Percentiles rank a stretch among this genome's conserved stretches.
These are phyloP conservation scores for Luzula sylvatica DNA, from an alignment of 176 grass and related monocot species.

Conservation along the genomic window DNA sequence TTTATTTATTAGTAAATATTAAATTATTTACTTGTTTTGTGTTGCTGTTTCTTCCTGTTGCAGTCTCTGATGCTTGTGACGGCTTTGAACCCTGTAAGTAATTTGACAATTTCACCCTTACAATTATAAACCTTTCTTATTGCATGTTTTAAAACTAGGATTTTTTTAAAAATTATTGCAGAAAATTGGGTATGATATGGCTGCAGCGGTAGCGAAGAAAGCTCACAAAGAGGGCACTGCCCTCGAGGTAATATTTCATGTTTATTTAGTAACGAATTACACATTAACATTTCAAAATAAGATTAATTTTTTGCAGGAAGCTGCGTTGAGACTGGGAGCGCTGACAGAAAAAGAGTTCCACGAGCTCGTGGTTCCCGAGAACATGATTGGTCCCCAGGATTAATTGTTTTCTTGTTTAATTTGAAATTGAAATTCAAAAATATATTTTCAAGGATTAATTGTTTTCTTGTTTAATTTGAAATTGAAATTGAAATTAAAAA, in stretches of 20 bases:
- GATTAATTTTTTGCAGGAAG: slow-evolving; percentile 30
- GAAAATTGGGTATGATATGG: slow-evolving; percentile 94
- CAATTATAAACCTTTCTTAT: slow-evolving; percentile 1
- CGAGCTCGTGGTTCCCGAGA: slow-evolving; percentile 72
- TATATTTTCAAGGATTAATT: slow-evolving; percentile 17
- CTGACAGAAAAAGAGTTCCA: slow-evolving; percentile 71
- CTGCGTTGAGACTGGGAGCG: slow-evolving; percentile 60
- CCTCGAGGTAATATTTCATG: slow-evolving; percentile 47
- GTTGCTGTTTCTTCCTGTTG: slow-evolving; percentile 21
- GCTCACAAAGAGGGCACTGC: slow-evolving; percentile 92
- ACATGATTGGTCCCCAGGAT: slow-evolving; percentile 75
- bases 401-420: no score
- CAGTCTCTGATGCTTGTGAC: slow-evolving; percentile 91
- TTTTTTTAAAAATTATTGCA: slow-evolving; percentile 26
- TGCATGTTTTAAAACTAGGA: neutral
- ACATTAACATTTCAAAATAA: no score
- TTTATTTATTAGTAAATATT: no score
- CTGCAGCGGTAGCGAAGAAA: slow-evolving; percentile 90
- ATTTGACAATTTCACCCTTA: slow-evolving; percentile 13
- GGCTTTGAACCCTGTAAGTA: slow-evolving; percentile 79
- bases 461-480: no score
- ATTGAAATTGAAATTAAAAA: no score
- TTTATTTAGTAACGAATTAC: no score
- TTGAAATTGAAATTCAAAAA: no score
- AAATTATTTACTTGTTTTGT: no score